Base-by-base conservation (phyloP, 208 protist genomes). In the Wallacemonas sp. region DNA sequence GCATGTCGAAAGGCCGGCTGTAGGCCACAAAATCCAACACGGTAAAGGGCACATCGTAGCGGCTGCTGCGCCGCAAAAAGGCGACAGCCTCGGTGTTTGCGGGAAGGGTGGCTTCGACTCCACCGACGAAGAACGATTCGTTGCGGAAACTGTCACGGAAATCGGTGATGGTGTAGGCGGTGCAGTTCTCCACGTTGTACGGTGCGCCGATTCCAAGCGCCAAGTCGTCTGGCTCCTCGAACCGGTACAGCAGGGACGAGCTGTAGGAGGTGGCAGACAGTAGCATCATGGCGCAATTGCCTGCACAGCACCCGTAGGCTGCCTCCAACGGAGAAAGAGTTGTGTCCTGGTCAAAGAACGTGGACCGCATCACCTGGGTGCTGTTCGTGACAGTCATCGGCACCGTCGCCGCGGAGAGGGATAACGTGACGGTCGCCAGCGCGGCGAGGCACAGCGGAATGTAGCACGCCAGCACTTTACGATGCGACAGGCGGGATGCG, bases 181-280 rank as follows among this genome's bases (percentile, higher is more conserved):
- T 57, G 50, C 50, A 57, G 50, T 57, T 57, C 9, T 8, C 24
- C n/a, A 38, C 24, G 12, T 39, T 17, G 50, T 57, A 57, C 26
- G 50, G 50, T 4, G 3, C 24, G 30, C 29, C 29, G 24, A 57
- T 57, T 6, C 3, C 13, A 32, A 57, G 38, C 15, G 30, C 50
- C 6, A 39, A 22, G 32, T 39, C 17, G 19, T 57, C 29, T 10
- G 9, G 21, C 4, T 53, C 22, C n/a, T n/a, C n/a, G n/a, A n/a
- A n/a, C n/a, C n/a, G n/a, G n/a, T n/a, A n/a, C n/a, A n/a, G n/a
- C n/a, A n/a, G n/a, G n/a, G n/a, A n/a, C n/a, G n/a, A n/a, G n/a
- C n/a, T n/a, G n/a, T n/a, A n/a, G n/a, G n/a, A n/a, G n/a, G n/a
- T 8, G 24, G 22, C 21, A 53, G 45, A 30, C 6, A 32, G 26